phyloP scores from a whole-genome alignment of 2,329 filamentous ascomycete species.

The Fusarium pseudocircinatum region DNA sequence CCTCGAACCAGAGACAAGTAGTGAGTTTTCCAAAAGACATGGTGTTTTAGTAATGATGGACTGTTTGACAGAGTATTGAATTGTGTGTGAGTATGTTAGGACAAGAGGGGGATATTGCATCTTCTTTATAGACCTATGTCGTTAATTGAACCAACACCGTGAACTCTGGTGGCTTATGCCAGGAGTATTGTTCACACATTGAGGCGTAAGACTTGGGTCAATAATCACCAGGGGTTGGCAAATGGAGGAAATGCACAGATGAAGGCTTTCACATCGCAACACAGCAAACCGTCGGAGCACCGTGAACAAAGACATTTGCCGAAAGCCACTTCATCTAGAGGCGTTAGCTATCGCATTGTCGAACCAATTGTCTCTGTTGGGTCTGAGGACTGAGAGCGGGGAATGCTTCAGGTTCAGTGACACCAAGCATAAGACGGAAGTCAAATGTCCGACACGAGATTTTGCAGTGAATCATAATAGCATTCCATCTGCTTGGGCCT shows the following conservation, averaged over 20 bases:
- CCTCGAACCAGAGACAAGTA: constrained; percentile 55
- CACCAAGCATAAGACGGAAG: constrained; percentile 1
- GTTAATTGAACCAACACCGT: neutral
- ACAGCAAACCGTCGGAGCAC: neutral
- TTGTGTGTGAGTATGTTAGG: neutral
- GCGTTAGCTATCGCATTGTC: neutral
- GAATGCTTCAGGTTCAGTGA: neutral
- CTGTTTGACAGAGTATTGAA: neutral
- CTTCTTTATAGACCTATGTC: neutral
- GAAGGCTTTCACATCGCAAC: constrained; percentile 4
- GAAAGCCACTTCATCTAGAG: constrained; percentile 23
- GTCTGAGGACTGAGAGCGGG: neutral
- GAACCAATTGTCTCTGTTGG: constrained; percentile 7
- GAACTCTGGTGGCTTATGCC: constrained; percentile 4
- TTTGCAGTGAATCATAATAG: neutral
- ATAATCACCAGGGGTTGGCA: neutral
- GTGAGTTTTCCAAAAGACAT: constrained; percentile 41
- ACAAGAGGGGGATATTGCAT: neutral
- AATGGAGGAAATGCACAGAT: neutral
- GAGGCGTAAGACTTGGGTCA: neutral
- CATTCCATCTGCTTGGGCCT: neutral
- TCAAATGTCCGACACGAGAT: neutral
- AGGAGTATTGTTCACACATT: neutral
- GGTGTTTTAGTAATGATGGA: neutral
- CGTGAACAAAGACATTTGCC: constrained; percentile 18